phyloP scores from a whole-genome alignment of 2,329 filamentous ascomycete genomes.

The Pyricularia sp. region DNA sequence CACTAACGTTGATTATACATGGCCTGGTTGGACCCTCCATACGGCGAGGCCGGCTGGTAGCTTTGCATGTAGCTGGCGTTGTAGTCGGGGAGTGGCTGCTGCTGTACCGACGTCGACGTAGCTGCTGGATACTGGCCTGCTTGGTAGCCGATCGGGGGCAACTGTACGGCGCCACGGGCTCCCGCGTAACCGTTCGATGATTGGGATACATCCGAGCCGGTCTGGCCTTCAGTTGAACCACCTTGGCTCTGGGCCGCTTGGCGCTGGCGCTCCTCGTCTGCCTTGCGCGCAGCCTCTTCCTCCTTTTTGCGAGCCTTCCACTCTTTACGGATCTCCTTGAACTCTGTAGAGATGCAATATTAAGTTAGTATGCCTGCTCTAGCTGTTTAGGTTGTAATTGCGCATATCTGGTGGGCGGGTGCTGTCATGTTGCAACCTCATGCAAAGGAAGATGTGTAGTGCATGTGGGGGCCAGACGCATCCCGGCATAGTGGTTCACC shows the following conservation, averaged over 20 bases:
- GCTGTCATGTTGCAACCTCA: background rate
- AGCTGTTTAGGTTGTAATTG: background rate
- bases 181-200: constrained; percentile 46
- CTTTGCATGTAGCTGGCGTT: constrained; percentile 44
- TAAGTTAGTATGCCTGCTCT: background rate
- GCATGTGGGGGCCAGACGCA: constrained; percentile 2
- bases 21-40: constrained; percentile 45
- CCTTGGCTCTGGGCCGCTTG: constrained; percentile 39
- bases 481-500: constrained; percentile 22
- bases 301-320: constrained; percentile 99
- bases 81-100: constrained; percentile 48
- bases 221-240: constrained; percentile 36
- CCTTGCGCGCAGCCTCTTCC: constrained; percentile 82
- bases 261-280: constrained; percentile 74
- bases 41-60: constrained; percentile 50
- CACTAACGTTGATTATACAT: constrained; percentile 51
- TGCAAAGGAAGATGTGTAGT: background rate
- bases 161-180: constrained; percentile 46
- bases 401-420: background rate
- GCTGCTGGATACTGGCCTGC: constrained; percentile 58
- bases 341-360: constrained; percentile 52
- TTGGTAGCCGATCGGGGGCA: constrained; percentile 70
- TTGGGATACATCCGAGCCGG: constrained; percentile 40
- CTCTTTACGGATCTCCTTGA: constrained; percentile 98
- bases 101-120: constrained; percentile 37